These are phyloP conservation scores for Tremellales sp. DNA, from an alignment of 1,284 basidiomycete genomes.

Conservation along the genomic window DNA sequence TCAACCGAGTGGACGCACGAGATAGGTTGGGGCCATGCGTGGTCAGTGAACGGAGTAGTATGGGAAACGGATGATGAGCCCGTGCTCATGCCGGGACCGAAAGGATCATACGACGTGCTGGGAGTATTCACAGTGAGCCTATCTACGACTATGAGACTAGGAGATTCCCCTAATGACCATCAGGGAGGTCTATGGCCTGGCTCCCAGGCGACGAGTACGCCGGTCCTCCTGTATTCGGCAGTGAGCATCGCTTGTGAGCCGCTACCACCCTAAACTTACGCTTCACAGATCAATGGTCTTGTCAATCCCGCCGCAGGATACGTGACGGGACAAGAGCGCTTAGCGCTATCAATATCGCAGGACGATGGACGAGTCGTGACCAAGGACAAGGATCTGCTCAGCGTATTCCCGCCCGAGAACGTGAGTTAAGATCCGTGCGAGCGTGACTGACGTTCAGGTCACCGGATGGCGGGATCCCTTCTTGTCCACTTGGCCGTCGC, in stretches of 20 bases:
- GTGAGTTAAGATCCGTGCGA: background rate
- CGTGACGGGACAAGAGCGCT: background rate
- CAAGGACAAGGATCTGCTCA: background rate
- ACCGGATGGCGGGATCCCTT: background rate
- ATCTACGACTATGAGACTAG: background rate
- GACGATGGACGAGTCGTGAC: background rate
- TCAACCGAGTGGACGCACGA: background rate
- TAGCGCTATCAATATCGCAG: background rate
- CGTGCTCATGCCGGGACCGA: background rate
- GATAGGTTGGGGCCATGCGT: background rate
- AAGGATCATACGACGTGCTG: background rate
- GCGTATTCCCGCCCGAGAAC: background rate
- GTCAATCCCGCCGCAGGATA: background rate
- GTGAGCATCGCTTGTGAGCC: background rate
- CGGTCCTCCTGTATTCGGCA: background rate
- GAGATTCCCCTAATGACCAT: background rate
- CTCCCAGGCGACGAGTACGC: background rate
- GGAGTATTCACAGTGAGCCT: background rate
- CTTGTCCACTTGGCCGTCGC: background rate
- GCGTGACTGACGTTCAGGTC: background rate
- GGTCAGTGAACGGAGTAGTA: background rate
- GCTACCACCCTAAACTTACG: too few species aligned
- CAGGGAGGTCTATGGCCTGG: background rate
- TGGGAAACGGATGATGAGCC: background rate
- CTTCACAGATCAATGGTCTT: background rate